phyloP scores from a whole-genome alignment of 192 early-diverging fungal genomes.

The Coemansia guatemalensis region DNA sequence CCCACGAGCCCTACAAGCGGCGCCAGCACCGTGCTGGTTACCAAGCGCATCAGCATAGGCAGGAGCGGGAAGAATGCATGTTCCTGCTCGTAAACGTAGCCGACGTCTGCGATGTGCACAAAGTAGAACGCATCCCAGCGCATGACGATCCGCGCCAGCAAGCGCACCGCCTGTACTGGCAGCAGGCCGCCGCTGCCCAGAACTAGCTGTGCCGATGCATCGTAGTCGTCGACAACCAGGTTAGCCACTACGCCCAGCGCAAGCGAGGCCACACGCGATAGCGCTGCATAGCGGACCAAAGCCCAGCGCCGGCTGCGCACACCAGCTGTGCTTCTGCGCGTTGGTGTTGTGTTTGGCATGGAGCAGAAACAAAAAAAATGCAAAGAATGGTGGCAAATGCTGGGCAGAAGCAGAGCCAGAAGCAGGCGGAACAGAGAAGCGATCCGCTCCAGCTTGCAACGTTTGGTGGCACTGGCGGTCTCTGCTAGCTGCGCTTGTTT shows the following conservation, averaged over 20 bases:
- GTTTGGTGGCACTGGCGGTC: too few relatives aligned
- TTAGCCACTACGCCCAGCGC: constrained; percentile 52
- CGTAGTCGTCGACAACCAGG: constrained; percentile 58
- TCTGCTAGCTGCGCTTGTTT: too few relatives aligned
- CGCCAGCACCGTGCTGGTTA: constrained; percentile 57
- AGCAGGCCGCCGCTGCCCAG: not conserved
- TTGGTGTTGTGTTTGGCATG: too few relatives aligned
- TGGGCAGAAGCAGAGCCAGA: too few relatives aligned
- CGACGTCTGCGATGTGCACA: constrained; percentile 68
- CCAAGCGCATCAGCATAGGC: constrained; percentile 61
- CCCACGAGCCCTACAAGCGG: constrained; percentile 51
- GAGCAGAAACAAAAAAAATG: too few relatives aligned
- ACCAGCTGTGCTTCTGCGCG: not conserved
- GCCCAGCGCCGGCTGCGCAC: constrained; percentile 21
- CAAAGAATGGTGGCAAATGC: too few relatives aligned
- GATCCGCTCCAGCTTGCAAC: too few relatives aligned
- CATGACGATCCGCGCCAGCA: constrained; percentile 57
- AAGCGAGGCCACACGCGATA: constrained; percentile 54
- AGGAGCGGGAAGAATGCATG: constrained; percentile 87
- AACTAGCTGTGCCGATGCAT: constrained; percentile 55
- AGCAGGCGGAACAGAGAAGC: too few relatives aligned
- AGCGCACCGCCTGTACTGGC: not conserved
- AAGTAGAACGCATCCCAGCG: constrained; percentile 94
- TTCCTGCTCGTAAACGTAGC: constrained; percentile 86
- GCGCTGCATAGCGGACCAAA: constrained; percentile 49